phyloP scores from a whole-genome alignment of 495 filamentous ascomycete genomes.

The Chaetomium fimeti region DNA sequence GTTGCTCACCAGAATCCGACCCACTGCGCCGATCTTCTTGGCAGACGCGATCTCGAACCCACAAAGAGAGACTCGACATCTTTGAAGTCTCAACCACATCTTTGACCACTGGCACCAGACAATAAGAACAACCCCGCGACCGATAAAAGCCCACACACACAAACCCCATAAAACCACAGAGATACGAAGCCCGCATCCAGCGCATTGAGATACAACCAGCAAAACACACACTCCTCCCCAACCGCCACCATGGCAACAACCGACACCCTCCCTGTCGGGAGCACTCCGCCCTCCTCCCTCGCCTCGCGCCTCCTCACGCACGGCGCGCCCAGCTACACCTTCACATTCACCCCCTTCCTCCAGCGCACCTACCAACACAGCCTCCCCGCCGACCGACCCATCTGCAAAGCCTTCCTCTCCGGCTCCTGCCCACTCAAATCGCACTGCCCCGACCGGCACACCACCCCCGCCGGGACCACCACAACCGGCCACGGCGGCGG shows the following conservation, averaged over 20 bases:
- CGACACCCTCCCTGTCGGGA: background rate
- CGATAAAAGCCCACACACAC: background rate
- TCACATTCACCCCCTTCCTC: slow-evolving; percentile 74
- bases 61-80: slow-evolving; percentile 5
- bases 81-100: background rate
- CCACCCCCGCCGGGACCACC: slow-evolving; percentile 6
- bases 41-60: slow-evolving; percentile 11
- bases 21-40: slow-evolving; percentile 22
- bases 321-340: slow-evolving; percentile 57
- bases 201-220: background rate
- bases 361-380: slow-evolving; percentile 74
- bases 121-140: background rate
- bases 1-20: slow-evolving; percentile 28
- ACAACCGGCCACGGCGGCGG: slow-evolving; percentile 15
- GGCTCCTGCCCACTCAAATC: slow-evolving; percentile 77
- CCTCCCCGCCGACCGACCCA: slow-evolving; percentile 66
- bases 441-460: slow-evolving; percentile 64
- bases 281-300: slow-evolving; percentile 33
- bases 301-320: slow-evolving; percentile 52
- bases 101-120: background rate
- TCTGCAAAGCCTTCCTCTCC: slow-evolving; percentile 70
- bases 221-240: background rate
- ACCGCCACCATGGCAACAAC: slow-evolving; percentile 16
- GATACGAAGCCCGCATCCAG: background rate
- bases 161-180: background rate